Percentiles rank a stretch among this genome's conserved stretches.
Conservation (phyloP, 2,329 filamentous ascomycete species). For the Ophiostoma novo-ulmi region DNA sequence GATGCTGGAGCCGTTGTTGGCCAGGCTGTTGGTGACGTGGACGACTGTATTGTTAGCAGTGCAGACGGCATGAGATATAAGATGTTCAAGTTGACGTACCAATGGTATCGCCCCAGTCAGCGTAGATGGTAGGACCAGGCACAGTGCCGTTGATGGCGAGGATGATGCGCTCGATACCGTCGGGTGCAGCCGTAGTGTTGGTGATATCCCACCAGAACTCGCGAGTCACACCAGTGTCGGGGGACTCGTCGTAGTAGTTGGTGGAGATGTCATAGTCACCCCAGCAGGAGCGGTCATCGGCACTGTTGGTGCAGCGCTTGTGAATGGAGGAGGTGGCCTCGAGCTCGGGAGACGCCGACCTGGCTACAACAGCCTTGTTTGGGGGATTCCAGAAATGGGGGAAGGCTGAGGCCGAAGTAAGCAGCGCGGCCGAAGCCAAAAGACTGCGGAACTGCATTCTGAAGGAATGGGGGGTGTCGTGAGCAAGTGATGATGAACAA, state of each 20-base stretch:
- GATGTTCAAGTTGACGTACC: neutral
- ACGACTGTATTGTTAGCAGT: conserved; percentile 47
- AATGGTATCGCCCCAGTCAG: conserved; percentile 48
- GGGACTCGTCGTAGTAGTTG: conserved; percentile 32
- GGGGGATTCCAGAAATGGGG: conserved; percentile 7
- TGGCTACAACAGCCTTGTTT: neutral
- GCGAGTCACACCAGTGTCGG: conserved; percentile 51
- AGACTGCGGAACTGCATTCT: conserved; percentile 15
- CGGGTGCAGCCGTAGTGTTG: conserved; percentile 41
- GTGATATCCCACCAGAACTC: conserved; percentile 16
- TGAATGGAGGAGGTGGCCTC: neutral
- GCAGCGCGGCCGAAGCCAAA: conserved; percentile 18
- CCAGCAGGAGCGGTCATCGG: conserved; percentile 24
- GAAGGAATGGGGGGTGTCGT: neutral
- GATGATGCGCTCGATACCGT: conserved; percentile 50
- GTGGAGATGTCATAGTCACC: conserved; percentile 27
- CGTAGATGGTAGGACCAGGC: conserved; percentile 62
- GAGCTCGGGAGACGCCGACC: neutral
- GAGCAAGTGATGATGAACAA: neutral
- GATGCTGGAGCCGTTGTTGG: conserved; percentile 56
- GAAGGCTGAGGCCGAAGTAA: conserved; percentile 12
- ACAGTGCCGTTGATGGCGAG: conserved; percentile 62
- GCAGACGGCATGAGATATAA: neutral
- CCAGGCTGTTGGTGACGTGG: conserved; percentile 44
- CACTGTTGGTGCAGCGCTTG: conserved; percentile 10